A percentile compares a stretch with the other conserved stretches of the same genome.
These are phyloP conservation scores for Cystobasidium onofrii DNA, from an alignment of 768 basidiomycete species.

Conservation along the genomic window DNA sequence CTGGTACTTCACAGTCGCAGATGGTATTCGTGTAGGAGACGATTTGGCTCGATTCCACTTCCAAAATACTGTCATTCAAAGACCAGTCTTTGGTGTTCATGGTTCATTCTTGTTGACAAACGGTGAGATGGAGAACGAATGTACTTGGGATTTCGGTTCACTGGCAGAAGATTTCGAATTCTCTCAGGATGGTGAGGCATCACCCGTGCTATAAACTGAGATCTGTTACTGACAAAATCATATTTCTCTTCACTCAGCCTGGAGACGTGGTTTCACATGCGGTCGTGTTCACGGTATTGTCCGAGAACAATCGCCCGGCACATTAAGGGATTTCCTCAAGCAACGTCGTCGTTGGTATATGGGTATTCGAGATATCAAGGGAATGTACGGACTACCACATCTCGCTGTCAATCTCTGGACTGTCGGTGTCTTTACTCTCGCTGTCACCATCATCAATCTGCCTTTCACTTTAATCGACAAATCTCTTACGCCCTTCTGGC, in stretches of 20 bases:
- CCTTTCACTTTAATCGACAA: constrained; percentile 43
- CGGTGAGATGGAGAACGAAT: constrained; percentile 45
- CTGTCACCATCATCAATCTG: constrained; percentile 44
- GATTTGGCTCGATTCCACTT: constrained; percentile 45
- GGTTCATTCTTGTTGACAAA: constrained; percentile 44
- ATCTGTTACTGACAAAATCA: too few relatives aligned
- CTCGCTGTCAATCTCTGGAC: constrained; percentile 44
- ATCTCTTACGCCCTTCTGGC: constrained; percentile 43
- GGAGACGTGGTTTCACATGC: constrained; percentile 44
- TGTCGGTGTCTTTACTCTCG: constrained; percentile 43
- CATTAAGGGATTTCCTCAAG: constrained; percentile 45
- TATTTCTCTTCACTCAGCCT: constrained; percentile 32
- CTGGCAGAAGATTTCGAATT: constrained; percentile 45
- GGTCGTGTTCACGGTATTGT: constrained; percentile 44
- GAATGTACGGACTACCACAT: constrained; percentile 44
- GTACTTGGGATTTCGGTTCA: constrained; percentile 45
- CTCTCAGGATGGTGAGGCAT: constrained; percentile 43
- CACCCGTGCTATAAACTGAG: too few relatives aligned
- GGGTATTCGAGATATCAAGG: constrained; percentile 42
- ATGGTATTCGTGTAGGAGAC: constrained; percentile 45
- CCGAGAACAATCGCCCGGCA: constrained; percentile 43
- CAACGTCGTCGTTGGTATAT: constrained; percentile 46
- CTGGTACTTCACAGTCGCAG: constrained; percentile 45
- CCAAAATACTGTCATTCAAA: constrained; percentile 43
- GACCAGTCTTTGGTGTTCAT: constrained; percentile 44